phyloP scores from a whole-genome alignment of 768 basidiomycete genomes.

The Russula olivacea region DNA sequence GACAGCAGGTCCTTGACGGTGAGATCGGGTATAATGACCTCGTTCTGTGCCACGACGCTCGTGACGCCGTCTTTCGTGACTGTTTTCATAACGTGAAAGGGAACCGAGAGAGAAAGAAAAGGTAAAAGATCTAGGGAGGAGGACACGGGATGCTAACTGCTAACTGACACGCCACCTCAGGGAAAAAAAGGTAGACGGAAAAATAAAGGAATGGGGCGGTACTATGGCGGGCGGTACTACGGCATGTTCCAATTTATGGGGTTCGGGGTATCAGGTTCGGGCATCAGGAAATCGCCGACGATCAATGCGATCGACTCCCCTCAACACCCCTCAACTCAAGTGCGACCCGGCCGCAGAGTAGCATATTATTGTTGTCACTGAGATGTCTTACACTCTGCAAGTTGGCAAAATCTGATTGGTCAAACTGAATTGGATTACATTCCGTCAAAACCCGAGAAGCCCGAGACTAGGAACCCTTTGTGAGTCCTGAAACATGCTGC shows the following conservation, averaged over 20 bases:
- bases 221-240: background rate
- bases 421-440: no score
- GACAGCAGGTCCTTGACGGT: slow-evolving; percentile 81
- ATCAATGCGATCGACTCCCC: no score
- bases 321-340: no score
- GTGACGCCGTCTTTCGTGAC: slow-evolving; percentile 21
- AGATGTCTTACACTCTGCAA: no score
- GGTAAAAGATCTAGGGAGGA: background rate
- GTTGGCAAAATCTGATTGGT: no score
- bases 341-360: no score
- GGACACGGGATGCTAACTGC: no score
- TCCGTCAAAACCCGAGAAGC: no score
- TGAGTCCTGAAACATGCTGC: background rate
- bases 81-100: slow-evolving; percentile 22
- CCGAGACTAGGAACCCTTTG: no score
- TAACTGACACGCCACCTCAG: background rate
- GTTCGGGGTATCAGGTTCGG: no score
- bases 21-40: slow-evolving; percentile 71
- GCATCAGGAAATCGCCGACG: background rate
- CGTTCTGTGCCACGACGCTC: slow-evolving; percentile 45
- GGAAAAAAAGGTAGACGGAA: background rate
- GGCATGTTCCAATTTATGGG: background rate
- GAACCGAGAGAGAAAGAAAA: background rate
- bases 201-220: no score
- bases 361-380: no score